phyloP scores from a whole-genome alignment of 2,329 filamentous ascomycete species.

The Phialemonium atrogriseum region DNA sequence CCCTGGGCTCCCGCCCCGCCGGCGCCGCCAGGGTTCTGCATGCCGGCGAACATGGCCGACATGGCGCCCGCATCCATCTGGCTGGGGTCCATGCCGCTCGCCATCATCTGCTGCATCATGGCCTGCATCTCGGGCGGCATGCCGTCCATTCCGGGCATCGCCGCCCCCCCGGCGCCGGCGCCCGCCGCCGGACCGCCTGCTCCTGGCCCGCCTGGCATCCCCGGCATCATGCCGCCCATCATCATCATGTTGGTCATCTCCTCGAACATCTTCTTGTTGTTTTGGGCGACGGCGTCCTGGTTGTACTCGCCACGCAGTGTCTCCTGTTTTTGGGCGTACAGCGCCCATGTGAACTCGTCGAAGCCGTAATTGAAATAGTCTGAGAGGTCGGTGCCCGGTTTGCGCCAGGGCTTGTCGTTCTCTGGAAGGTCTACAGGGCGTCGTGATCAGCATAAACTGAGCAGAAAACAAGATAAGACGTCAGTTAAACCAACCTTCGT shows the following conservation, averaged over 20 bases:
- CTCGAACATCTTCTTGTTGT: slow-evolving; percentile 72
- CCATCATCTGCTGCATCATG: slow-evolving; percentile 66
- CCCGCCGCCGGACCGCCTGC: slow-evolving; percentile 5
- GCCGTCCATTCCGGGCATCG: slow-evolving; percentile 53
- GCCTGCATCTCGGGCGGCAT: slow-evolving; percentile 58
- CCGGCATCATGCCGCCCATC: slow-evolving; percentile 47
- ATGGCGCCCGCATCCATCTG: slow-evolving; percentile 56
- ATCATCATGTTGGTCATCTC: slow-evolving; percentile 63
- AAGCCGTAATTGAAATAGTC: slow-evolving; percentile 99
- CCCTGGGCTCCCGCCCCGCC: slow-evolving; percentile 33
- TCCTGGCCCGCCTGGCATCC: slow-evolving; percentile 32
- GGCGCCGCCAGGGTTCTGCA: slow-evolving; percentile 39
- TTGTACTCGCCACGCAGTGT: slow-evolving; percentile 67
- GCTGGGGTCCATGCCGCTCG: slow-evolving; percentile 53
- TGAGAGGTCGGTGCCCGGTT: slow-evolving; percentile 86
- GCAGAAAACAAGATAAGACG: not conserved
- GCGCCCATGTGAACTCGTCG: slow-evolving; percentile 95
- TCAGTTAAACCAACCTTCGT: slow-evolving; percentile 39
- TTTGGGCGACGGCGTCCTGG: slow-evolving; percentile 52
- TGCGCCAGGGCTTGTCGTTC: slow-evolving; percentile 90
- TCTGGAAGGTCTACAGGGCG: slow-evolving; percentile 57
- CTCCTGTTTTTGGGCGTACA: slow-evolving; percentile 87
- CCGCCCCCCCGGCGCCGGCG: slow-evolving; percentile 14
- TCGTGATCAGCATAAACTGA: not conserved
- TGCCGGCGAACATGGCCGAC: slow-evolving; percentile 51